Evolutionary conservation across 495 filamentous ascomycete genomes (phyloP), one percentile per base, ranked within the genome.

Genomic region (Rhypophila decipiens): DNA sequence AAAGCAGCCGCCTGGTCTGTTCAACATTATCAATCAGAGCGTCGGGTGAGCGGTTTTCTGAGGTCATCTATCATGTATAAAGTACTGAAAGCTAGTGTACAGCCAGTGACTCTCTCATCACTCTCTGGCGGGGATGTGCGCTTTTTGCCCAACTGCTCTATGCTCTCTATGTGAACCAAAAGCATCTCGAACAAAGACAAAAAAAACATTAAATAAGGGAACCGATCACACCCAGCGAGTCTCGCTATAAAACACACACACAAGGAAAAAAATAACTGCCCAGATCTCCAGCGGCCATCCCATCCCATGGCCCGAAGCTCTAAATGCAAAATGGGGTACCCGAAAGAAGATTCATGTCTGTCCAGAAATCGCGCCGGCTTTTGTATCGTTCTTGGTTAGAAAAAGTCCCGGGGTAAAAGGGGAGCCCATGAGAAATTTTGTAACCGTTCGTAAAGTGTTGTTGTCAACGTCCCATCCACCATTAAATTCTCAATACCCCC

Each of bases 91-190:
- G 51, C 51, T 58, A 44, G 52, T 53, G 54, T 58, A 53, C 51
- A 54, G 51, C 55, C 47, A 58, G 42, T 44, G 12, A 9, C 36
- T 18, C 36, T 35, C 31, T 35, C 12, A n/a, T 5, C 11, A 18
- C n/a, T n/a, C n/a, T n/a, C 42, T 50, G 47, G 31, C 45, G 51
- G 51, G 50, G 49, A 50, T 50, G 49, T 46, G 39, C 44, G 48
- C 51, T 44, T 49, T 47, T 46, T 48, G 47, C 51, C 51, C 42
- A 53, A 54, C 47, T 52, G 55, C 55, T 58, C 55, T 58, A 58
- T 58, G 55, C 55, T 58, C 51, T 58, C 53, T 50, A 24, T 42
- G 47, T n/a, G n/a, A n/a, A 33, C 34, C 43, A 20, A 51, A 53
- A 50, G 47, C 49, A 54, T 50, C 43, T 54, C 45, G 48, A 44